Percentiles rank a stretch among this genome's conserved stretches.
Evolutionary conservation across 495 filamentous ascomycete genomes (phyloP).

Genomic region (Neurospora pannonica): DNA sequence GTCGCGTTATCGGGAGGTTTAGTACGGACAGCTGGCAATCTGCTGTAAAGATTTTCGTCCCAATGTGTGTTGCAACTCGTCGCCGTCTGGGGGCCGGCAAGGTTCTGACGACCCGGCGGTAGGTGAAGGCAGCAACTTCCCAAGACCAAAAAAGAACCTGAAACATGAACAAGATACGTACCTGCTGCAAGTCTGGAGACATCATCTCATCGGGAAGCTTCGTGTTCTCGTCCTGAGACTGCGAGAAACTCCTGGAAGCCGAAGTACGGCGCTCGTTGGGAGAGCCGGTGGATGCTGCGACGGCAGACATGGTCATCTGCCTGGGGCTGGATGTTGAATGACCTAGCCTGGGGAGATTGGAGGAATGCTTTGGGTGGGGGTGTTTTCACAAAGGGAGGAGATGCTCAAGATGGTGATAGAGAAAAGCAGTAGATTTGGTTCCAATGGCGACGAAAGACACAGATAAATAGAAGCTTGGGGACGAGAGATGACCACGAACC

Average conservation of each 20-base stretch:
- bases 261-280: slow-evolving; percentile 33
- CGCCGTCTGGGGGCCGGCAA: not conserved
- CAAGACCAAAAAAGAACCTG: not conserved
- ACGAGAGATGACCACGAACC: not conserved
- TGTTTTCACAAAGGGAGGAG: slow-evolving; percentile 11
- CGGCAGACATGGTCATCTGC: slow-evolving; percentile 34
- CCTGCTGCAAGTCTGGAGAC: not conserved
- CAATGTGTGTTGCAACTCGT: not conserved
- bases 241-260: slow-evolving; percentile 21
- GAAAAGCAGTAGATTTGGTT: slow-evolving; percentile 17
- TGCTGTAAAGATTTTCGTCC: not conserved
- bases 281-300: slow-evolving; percentile 36
- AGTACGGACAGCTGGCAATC: not conserved
- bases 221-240: slow-evolving; percentile 34
- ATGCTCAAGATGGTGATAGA: slow-evolving; percentile 19
- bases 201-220: slow-evolving; percentile 15
- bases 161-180: not conserved
- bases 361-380: slow-evolving; percentile 1
- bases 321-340: slow-evolving; percentile 4
- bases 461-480: not conserved
- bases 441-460: not conserved
- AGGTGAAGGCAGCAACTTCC: not conserved
- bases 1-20: not conserved
- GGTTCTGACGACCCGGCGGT: not conserved
- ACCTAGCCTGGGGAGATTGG: not conserved